Conservation (phyloP, 805 yeast genomes). For the Candida alai region DNA sequence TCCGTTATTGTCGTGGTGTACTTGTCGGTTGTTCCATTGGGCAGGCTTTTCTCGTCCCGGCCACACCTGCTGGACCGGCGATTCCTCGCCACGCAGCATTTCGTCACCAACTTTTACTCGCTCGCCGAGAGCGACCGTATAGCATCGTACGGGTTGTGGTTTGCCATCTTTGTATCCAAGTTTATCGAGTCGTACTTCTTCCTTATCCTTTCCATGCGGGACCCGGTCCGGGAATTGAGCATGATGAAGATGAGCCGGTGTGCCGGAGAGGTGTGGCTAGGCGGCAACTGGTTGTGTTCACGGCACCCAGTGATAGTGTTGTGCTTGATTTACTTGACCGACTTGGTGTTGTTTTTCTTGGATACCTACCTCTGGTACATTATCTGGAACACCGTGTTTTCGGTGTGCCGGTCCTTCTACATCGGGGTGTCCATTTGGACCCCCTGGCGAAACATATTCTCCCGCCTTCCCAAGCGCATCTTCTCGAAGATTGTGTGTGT, state of each 20-base stretch:
- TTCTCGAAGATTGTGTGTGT: constrained; percentile 62
- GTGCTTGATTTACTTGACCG: constrained; percentile 52
- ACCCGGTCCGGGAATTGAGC: constrained; percentile 67
- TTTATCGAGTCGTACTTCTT: constrained; percentile 77
- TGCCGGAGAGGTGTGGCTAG: constrained; percentile 56
- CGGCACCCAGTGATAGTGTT: constrained; percentile 57
- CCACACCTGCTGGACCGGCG: constrained; percentile 30
- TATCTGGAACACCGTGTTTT: constrained; percentile 70
- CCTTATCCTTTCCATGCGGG: constrained; percentile 65
- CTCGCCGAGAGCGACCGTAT: constrained; percentile 51
- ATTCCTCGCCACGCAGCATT: constrained; percentile 49
- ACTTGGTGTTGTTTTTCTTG: constrained; percentile 64
- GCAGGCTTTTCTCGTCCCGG: constrained; percentile 43
- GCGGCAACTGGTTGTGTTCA: constrained; percentile 45
- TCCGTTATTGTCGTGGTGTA: constrained; percentile 53
- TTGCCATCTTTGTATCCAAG: constrained; percentile 62
- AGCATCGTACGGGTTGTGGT: constrained; percentile 69
- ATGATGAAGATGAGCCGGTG: constrained; percentile 54
- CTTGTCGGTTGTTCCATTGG: constrained; percentile 60
- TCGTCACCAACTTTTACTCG: constrained; percentile 56
- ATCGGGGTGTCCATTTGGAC: constrained; percentile 83
- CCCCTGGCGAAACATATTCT: constrained; percentile 81
- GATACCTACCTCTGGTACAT: constrained; percentile 88
- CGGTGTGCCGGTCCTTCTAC: constrained; percentile 66
- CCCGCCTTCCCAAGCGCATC: constrained; percentile 73